These are phyloP conservation scores for Scedosporium boydii DNA, from an alignment of 2,329 filamentous ascomycete species.

Conservation along the genomic window DNA sequence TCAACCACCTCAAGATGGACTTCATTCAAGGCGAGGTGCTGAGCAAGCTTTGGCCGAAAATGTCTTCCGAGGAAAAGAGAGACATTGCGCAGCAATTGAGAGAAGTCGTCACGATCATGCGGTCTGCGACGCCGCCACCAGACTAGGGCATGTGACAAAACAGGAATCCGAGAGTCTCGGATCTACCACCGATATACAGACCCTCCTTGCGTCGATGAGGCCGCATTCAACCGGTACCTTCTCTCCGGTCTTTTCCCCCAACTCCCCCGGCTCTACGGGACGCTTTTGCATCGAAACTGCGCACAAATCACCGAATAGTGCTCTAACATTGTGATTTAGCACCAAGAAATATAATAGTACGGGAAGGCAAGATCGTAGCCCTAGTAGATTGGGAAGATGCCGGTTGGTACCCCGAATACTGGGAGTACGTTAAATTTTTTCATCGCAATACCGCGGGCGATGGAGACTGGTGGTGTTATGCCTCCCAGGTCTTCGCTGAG, in stretches of 20 bases:
- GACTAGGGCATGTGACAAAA: conserved; percentile 15
- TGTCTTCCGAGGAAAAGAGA: conserved; percentile 14
- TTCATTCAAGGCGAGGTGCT: conserved; percentile 17
- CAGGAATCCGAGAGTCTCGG: conserved; percentile 17
- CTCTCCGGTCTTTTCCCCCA: conserved; percentile 9
- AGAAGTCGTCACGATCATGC: conserved; percentile 16
- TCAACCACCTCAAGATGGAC: conserved; percentile 15
- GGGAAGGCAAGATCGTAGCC: conserved; percentile 26
- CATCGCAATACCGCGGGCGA: not conserved
- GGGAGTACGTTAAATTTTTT: conserved; percentile 25
- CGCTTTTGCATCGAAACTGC: conserved; percentile 15
- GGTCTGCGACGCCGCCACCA: conserved; percentile 12
- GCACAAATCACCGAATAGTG: conserved; percentile 21
- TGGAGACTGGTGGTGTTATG: conserved; percentile 14
- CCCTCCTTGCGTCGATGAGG: conserved; percentile 14
- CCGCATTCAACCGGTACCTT: conserved; percentile 17
- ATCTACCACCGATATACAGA: conserved; percentile 13
- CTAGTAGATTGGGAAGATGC: conserved; percentile 38
- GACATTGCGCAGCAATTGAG: conserved; percentile 16
- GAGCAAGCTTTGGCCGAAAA: conserved; percentile 15
- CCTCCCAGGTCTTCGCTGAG: conserved; percentile 16
- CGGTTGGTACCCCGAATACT: conserved; percentile 37
- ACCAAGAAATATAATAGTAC: conserved; percentile 32
- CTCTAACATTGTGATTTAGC: conserved; percentile 43
- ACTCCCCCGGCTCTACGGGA: conserved; percentile 12